Conservation (phyloP, 495 filamentous ascomycete species). For the Niebla homalea region DNA sequence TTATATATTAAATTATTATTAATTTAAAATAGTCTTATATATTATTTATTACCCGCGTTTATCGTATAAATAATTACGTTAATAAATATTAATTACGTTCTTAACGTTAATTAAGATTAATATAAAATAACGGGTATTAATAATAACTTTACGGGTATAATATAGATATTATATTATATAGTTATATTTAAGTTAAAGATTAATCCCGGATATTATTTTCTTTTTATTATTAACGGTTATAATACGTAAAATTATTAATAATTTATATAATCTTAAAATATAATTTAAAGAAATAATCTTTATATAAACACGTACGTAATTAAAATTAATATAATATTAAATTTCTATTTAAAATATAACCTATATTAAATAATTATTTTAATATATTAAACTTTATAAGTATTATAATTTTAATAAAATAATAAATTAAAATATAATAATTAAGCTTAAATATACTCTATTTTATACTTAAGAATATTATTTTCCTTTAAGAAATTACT, state of each 20-base stretch:
- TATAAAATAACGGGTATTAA: too few species aligned
- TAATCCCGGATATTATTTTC: too few species aligned
- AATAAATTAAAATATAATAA: slow-evolving; percentile 1
- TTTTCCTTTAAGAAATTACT: too few species aligned
- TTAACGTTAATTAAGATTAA: too few species aligned
- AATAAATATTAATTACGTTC: too few species aligned
- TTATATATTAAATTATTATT: slow-evolving; percentile 10
- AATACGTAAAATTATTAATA: background rate
- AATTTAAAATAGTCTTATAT: slow-evolving; percentile 8
- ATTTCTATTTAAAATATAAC: background rate
- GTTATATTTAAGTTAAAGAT: background rate
- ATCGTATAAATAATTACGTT: too few species aligned
- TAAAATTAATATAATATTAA: background rate
- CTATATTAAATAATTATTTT: too few species aligned
- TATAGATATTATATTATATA: background rate
- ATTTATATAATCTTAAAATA: background rate
- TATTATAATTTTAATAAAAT: background rate
- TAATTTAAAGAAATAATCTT: slow-evolving; percentile 5
- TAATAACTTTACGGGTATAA: too few species aligned
- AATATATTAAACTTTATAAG: background rate
- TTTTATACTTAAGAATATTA: too few species aligned
- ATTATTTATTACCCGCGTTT: slow-evolving; percentile 5
- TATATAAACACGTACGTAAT: slow-evolving; percentile 2
- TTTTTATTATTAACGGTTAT: slow-evolving; percentile 1
- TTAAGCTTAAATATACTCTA: too few species aligned